Base-by-base conservation (phyloP, 495 filamentous ascomycete species). In the Neohortaea acidophila region DNA sequence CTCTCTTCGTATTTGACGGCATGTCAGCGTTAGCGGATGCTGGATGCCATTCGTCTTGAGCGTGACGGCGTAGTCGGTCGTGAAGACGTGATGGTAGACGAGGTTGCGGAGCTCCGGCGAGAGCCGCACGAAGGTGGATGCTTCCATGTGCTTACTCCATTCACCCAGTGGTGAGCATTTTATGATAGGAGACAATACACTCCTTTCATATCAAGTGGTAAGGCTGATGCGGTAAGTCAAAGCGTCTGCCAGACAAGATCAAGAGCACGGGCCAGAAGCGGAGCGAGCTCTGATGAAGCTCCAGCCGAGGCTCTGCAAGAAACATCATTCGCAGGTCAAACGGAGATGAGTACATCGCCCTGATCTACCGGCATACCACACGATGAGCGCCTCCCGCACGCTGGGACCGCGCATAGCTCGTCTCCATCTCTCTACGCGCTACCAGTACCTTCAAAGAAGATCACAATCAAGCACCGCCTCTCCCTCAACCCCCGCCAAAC, bases 401-500 rank as follows among this genome's bases (percentile, higher is more conserved):
- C n/a, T 33, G 4, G 10, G 39, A 4, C 33, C 45, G 4, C 41
- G 40, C 2, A 10, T 27, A 2, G 21, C 40, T 4, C 39, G 45
- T 6, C 41, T 28, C 2, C 10, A 44, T 12, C 33, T 48, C 6
- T 48, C 45, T 1, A 18, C 22, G 4, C 45, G 45, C 15, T 44
- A 48, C 25, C 36, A 41, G 27, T 33, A 17, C 12, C 40, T 48
- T n/a, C 40, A 33, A 14, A 40, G 32, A 34, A 19, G 45, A 11
- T 8, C 30, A 10, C 19, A 43, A 19, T 44, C 45, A 1, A 48
- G 39, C 24, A 31, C 10, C 39, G 3, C 20, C 39, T 17, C 36
- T 23, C 10, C 10, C 33, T 18, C 43, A 23, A n/a, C 2, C 27
- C n/a, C 3, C 29, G 11, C 17, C 23, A 19, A 36, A 4, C 34